Base-by-base conservation (phyloP, 1,284 basidiomycete species). In the Erythrobasidium hasegawianum region DNA sequence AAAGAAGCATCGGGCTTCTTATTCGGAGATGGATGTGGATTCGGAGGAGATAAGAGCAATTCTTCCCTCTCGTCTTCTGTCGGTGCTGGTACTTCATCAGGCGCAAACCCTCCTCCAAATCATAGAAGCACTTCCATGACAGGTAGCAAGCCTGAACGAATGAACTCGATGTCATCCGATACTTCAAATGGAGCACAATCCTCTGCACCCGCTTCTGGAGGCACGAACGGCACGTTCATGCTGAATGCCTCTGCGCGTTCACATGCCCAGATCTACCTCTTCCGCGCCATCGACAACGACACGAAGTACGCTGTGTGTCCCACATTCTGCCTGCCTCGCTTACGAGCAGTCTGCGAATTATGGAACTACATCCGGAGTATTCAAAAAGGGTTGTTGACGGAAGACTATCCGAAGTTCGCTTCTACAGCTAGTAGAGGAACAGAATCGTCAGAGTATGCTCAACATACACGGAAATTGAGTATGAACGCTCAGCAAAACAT, bases 311-410 rank as follows among this genome's bases (percentile, higher is more conserved):
- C 75, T 0, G 52, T 78, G 22, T 76, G 74, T 53, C 71, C 73
- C 0, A 71, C 69, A 14, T 92, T 89, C 85, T 92, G 89, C 74
- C 80, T 92, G 10, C 76, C 81, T 1, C 83, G 90, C 7, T 79
- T 96, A 18, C 84, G 92, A 11, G 83, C 87, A n/a, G 90, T 91
- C 18, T 95, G 92, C 76, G 88, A 88, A 10, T 80, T 96, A 24
- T 96, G 93, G 90, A 85, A 88, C 20, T 96, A 90, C 75, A 83
- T 96, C 43, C 85, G 90, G 0, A 84, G 87, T 16, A 81, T 96
- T 65, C 81, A 95, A 29, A 88, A 90, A 68, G 87, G 86, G 62
- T 80, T 96, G 1, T 91, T 93, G 87, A 85, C 90, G 67, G 90
- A 93, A 71, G 88, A 87, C 68, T 79, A 82, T 26, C 74, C 80